These are phyloP conservation scores for Limonium bicolor DNA, from an alignment of 148 eudicot species.

Conservation along the genomic window DNA sequence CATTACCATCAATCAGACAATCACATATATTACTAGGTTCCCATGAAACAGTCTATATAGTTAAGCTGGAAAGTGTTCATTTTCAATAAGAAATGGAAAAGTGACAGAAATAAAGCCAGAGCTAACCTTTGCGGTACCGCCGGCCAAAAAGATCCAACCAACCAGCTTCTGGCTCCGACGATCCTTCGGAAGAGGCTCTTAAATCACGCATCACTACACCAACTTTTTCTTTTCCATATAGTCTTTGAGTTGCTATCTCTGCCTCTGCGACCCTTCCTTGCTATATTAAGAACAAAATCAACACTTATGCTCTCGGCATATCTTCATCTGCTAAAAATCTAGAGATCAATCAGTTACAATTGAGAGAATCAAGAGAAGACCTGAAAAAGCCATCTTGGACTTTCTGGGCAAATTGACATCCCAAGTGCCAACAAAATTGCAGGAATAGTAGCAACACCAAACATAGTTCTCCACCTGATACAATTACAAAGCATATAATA, in stretches of 20 bases:
- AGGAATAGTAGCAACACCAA: constrained; percentile 71
- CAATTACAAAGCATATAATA: background rate
- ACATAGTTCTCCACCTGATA: constrained; percentile 97
- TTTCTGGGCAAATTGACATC: constrained; percentile 92
- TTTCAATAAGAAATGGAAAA: too few relatives aligned
- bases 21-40: too few relatives aligned
- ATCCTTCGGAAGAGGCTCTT: constrained; percentile 53
- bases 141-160: constrained; percentile 89
- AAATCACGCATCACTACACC: constrained; percentile 65
- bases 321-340: too few relatives aligned
- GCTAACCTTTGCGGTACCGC: constrained; percentile 72
- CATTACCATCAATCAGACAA: too few relatives aligned
- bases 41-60: too few relatives aligned
- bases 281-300: too few relatives aligned
- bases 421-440: constrained; percentile 81
- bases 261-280: constrained; percentile 82
- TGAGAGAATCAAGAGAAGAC: constrained; percentile 18
- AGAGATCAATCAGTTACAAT: too few relatives aligned
- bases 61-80: too few relatives aligned
- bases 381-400: constrained; percentile 97
- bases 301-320: too few relatives aligned
- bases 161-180: constrained; percentile 83
- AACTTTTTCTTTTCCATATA: constrained; percentile 75
- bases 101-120: too few relatives aligned
- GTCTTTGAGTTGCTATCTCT: constrained; percentile 40